A percentile compares a stretch with the other conserved stretches of the same genome.
phyloP scores from a whole-genome alignment of 768 basidiomycete genomes.

The Dendrothele bispora region DNA sequence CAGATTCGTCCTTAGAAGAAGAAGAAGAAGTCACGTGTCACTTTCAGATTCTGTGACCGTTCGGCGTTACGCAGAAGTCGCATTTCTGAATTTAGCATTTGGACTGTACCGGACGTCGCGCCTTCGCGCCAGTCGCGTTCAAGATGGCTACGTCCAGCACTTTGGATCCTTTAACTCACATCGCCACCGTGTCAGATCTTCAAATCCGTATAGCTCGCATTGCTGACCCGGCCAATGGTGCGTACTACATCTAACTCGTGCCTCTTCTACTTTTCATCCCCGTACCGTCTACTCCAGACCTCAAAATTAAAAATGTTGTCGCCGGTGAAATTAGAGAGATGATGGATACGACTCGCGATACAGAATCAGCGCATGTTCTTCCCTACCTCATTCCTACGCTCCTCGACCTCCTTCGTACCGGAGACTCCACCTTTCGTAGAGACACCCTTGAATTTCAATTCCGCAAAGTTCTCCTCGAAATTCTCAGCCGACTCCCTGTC shows the following conservation, averaged over 20 bases:
- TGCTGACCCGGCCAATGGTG: constrained; percentile 74
- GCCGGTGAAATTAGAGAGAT: constrained; percentile 80
- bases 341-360: constrained; percentile 76
- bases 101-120: no score
- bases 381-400: constrained; percentile 74
- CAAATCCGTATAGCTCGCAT: constrained; percentile 72
- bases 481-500: constrained; percentile 83
- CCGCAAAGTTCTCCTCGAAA: constrained; percentile 84
- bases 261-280: constrained; percentile 2
- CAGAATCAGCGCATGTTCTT: constrained; percentile 68
- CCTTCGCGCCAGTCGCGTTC: no score
- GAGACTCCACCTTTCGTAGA: constrained; percentile 65
- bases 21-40: no score
- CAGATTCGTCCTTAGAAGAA: no score
- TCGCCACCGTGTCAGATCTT: constrained; percentile 54
- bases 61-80: no score
- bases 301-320: constrained; percentile 67
- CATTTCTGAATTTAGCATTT: no score
- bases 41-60: no score
- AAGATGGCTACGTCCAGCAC: constrained; percentile 32
- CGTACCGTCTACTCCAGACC: constrained; percentile 43
- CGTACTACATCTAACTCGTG: constrained; percentile 17
- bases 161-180: constrained; percentile 33
- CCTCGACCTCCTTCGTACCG: constrained; percentile 68
- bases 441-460: constrained; percentile 76